Conservation (phyloP, 1,139 yeast species). For the Pichia sp. region DNA sequence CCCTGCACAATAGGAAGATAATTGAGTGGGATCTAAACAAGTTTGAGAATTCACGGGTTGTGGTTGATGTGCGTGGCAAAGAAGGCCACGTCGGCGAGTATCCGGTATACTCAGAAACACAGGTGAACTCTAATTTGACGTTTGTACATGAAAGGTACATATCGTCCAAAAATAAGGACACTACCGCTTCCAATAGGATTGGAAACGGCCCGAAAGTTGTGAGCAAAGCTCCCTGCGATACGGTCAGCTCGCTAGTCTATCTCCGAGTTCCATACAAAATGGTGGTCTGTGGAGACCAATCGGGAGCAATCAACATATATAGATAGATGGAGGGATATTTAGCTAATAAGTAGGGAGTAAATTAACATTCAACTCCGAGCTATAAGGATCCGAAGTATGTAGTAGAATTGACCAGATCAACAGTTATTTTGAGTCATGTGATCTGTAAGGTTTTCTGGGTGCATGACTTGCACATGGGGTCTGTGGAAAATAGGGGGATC, state of each 20-base stretch:
- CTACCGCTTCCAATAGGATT: slow-evolving; percentile 17
- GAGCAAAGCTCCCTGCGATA: slow-evolving; percentile 44
- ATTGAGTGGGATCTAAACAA: slow-evolving; percentile 46
- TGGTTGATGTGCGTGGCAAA: slow-evolving; percentile 31
- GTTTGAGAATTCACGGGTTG: slow-evolving; percentile 39
- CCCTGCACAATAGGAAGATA: slow-evolving; percentile 40
- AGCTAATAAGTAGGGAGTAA: neutral
- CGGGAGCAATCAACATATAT: slow-evolving; percentile 56
- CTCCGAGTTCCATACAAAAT: slow-evolving; percentile 53
- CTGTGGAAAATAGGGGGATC: no score
- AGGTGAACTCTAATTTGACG: slow-evolving; percentile 35
- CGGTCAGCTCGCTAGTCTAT: slow-evolving; percentile 47
- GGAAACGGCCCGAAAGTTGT: slow-evolving; percentile 18
- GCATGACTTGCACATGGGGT: no score
- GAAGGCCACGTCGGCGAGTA: slow-evolving; percentile 8
- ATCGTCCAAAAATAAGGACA: slow-evolving; percentile 23
- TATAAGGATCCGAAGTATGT: no score
- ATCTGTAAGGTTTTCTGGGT: no score
- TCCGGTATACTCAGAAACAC: slow-evolving; percentile 35
- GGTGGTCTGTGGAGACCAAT: slow-evolving; percentile 60
- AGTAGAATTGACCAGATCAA: no score
- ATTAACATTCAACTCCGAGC: no score
- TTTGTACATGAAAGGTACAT: slow-evolving; percentile 33
- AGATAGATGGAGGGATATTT: no score
- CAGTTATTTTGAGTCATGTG: no score